Percentiles rank a stretch among this genome's conserved stretches.
phyloP scores from a whole-genome alignment of 2,329 filamentous ascomycete species.

The Penicillium sp. region DNA sequence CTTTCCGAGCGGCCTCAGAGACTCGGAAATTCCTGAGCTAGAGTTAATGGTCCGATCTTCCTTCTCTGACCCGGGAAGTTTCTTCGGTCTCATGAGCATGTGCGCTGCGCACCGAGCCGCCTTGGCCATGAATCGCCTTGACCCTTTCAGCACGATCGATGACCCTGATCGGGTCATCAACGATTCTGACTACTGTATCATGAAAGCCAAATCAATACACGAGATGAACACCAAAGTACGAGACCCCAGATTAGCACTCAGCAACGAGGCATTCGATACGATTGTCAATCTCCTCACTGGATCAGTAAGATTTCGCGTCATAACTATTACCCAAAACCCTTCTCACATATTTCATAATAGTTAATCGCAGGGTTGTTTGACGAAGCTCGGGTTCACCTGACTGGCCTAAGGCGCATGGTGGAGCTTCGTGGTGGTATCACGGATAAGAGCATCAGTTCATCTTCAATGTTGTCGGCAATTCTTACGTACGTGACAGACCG shows the following conservation, averaged over 20 bases:
- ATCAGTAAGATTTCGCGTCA: slow-evolving; percentile 27
- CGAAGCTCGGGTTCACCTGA: slow-evolving; percentile 41
- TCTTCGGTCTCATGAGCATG: slow-evolving; percentile 42
- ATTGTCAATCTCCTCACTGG: slow-evolving; percentile 40
- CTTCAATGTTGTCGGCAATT: slow-evolving; percentile 28
- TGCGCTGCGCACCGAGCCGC: slow-evolving; percentile 41
- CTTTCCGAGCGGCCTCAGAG: slow-evolving; percentile 35
- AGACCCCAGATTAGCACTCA: slow-evolving; percentile 28
- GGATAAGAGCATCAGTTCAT: slow-evolving; percentile 24
- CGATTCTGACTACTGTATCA: slow-evolving; percentile 40
- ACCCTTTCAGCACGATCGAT: slow-evolving; percentile 18
- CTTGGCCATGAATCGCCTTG: slow-evolving; percentile 26
- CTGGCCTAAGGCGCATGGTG: slow-evolving; percentile 40
- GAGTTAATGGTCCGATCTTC: slow-evolving; percentile 33
- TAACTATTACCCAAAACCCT: background rate
- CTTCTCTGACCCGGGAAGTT: slow-evolving; percentile 38
- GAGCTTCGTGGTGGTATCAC: slow-evolving; percentile 37
- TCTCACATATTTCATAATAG: slow-evolving; percentile 21
- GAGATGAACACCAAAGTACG: slow-evolving; percentile 35
- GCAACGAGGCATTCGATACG: slow-evolving; percentile 38
- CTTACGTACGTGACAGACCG: slow-evolving; percentile 24
- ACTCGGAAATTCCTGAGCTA: slow-evolving; percentile 25
- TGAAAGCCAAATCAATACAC: slow-evolving; percentile 38
- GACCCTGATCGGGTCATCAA: slow-evolving; percentile 21
- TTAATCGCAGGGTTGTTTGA: slow-evolving; percentile 40